These are phyloP conservation scores for Neurospora sp. DNA, from an alignment of 2,329 filamentous ascomycete genomes.

Conservation along the genomic window DNA sequence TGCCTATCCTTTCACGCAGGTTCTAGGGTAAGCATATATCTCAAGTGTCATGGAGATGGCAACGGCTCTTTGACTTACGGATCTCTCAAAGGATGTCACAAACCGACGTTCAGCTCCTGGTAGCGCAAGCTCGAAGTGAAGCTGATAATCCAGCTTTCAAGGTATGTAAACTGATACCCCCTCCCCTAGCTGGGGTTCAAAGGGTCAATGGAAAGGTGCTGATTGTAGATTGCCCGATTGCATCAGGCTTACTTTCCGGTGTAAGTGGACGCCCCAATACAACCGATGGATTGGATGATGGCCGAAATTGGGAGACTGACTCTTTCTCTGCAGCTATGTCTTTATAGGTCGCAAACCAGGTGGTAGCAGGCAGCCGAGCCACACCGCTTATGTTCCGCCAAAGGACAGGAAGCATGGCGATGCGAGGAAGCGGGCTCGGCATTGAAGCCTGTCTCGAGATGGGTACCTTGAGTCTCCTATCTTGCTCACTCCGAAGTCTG, in stretches of 20 bases:
- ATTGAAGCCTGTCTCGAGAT: conserved; percentile 4
- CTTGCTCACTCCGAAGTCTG: neutral
- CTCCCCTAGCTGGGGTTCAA: neutral
- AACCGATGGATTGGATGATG: neutral
- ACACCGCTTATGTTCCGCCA: conserved; percentile 12
- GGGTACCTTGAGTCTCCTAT: neutral
- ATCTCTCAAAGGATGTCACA: conserved; percentile 39
- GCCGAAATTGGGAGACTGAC: conserved; percentile 8
- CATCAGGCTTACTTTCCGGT: conserved; percentile 50
- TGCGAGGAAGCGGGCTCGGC: conserved; percentile 18
- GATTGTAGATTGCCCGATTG: neutral
- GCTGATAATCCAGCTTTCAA: conserved; percentile 45
- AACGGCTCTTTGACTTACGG: neutral
- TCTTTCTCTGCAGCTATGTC: conserved; percentile 41
- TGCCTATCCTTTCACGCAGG: conserved; percentile 45
- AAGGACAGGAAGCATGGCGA: conserved; percentile 15
- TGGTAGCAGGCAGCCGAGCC: conserved; percentile 14
- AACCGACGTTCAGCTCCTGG: conserved; percentile 46
- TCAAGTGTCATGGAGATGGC: neutral
- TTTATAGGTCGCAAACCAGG: conserved; percentile 52
- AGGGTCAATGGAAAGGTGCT: conserved; percentile 2
- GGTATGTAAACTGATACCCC: conserved; percentile 28
- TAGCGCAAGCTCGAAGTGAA: conserved; percentile 45
- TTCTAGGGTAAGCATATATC: conserved; percentile 31
- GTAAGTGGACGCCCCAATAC: conserved; percentile 29